Base-by-base conservation (phyloP, 495 filamentous ascomycete genomes). In the Hyaloscypha hepaticicola region DNA sequence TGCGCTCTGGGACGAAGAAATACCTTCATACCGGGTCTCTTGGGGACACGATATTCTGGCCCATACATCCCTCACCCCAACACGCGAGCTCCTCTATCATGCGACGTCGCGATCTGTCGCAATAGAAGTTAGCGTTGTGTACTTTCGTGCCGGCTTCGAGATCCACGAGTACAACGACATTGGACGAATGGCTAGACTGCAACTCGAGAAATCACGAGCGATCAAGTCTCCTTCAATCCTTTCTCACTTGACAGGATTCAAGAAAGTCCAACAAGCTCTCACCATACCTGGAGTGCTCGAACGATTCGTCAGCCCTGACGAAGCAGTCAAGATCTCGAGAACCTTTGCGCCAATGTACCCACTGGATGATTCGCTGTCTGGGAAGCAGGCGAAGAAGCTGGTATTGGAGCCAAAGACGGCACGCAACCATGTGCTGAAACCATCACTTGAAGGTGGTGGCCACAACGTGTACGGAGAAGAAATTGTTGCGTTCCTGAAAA, bases 201-300 rank as follows among this genome's bases (percentile, higher is more conserved):
- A 91, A 41, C 77, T 99, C 50, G 95, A 97, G 76, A 86, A 88
- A 26, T 94, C 90, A 27, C 84, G 83, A 33, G 91, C 95, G 12
- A 96, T 97, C 74, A 94, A 96, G 72, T 99, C 95, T 67, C 95
- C 95, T 0, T 89, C 86, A 1, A 85, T 97, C 24, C 82, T 97
- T 16, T 95, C 92, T 9, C 95, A 97, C 68, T 83, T 99, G 12
- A 87, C 91, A 21, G 93, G 93, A 34, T 91, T 89, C 77, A 99
- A 99, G 72, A 96, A 97, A 68, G 85, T 97, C n/a, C 94, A 99
- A 66, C 95, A 99, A 72, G 88, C 96, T 11, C 87, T 99, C 19
- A 88, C 91, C 14, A 89, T 89, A 16, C 86, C 88, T 1, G 82
- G 81, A 12, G 74, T 80, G 12, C 75, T 78, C 0, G 73, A 80